Evolutionary conservation across 2,329 filamentous ascomycete species (phyloP), one percentile per base, ranked within the genome.

Genomic region (Colletotrichum eleusines): DNA sequence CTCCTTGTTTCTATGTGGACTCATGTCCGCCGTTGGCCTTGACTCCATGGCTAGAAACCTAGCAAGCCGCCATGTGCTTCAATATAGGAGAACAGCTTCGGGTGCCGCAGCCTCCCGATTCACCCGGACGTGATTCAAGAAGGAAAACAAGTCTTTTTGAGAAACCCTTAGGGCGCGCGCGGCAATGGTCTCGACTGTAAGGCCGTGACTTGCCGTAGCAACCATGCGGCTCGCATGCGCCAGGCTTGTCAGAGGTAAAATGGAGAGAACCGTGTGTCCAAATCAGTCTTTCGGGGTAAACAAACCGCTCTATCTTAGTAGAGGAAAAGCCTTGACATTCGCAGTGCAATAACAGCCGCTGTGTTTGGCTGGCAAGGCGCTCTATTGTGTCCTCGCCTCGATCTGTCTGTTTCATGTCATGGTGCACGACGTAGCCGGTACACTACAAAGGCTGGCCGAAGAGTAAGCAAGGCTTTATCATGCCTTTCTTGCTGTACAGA

Each of bases 41-140:
- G 20, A 42, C 42, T 18, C n/a, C 42, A 48, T 28, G 46, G 33
- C 14, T 20, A 51, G 26, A 33, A 35, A 14, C 40, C 35, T 4
- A 20, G 42, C 16, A 55, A 42, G 28, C 38, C 18, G 31, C 23
- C 31, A 48, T 38, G n/a, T 44, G 33, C 23, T 51, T 63, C 42
- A 11, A 28, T 20, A 20, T 26, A 33, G 40, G 54, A 26, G 23
- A 26, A 33, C 46, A 38, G 46, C 48, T 51, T 28, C 12, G 5
- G 28, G 26, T 33, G 14, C 55, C 33, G 54, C 28, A 40, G 44
- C 40, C 38, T 65, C 38, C 62, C 66, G 61, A 69, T 66, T 69
- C 66, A 53, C 23, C 35, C 26, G 20, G 8, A 20, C 33, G n/a
- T 40, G 44, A 44, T 5, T 35, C 16, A 51, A 46, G n/a, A 40